Percentiles rank a stretch among this genome's conserved stretches.
Evolutionary conservation across 2,329 filamentous ascomycete species (phyloP).

Genomic region (Colletotrichum godetiae): DNA sequence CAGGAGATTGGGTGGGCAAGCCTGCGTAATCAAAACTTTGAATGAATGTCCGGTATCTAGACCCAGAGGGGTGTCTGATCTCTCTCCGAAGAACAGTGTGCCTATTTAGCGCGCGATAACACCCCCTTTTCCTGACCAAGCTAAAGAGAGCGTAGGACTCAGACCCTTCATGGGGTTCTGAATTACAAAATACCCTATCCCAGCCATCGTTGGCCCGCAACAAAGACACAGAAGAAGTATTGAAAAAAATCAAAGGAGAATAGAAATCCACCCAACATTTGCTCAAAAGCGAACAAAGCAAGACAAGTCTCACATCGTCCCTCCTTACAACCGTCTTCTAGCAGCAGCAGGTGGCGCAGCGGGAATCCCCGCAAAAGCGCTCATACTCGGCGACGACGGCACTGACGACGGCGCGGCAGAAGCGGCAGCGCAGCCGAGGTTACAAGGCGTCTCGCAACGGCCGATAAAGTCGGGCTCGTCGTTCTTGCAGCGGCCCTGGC

Average conservation of each 20-base stretch:
- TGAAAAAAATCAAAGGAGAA: neutral
- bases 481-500: slow-evolving; percentile 50
- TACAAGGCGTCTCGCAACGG: slow-evolving; percentile 51
- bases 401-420: neutral
- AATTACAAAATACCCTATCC: neutral
- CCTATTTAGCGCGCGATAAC: neutral
- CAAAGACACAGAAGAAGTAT: neutral
- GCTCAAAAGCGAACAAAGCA: neutral
- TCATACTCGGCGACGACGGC: neutral
- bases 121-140: neutral
- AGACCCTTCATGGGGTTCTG: slow-evolving; percentile 25
- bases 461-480: slow-evolving; percentile 52
- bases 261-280: too few species aligned
- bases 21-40: neutral
- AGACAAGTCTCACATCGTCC: too few species aligned
- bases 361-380: neutral
- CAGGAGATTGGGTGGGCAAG: neutral
- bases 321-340: neutral
- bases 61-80: slow-evolving; percentile 10
- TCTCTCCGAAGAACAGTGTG: neutral
- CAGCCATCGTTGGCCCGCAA: slow-evolving; percentile 1
- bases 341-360: neutral
- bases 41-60: slow-evolving; percentile 28
- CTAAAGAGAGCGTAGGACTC: slow-evolving; percentile 22
- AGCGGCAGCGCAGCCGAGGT: slow-evolving; percentile 44